phyloP scores from a whole-genome alignment of 2,329 filamentous ascomycete genomes.

The Botrytis porri region DNA sequence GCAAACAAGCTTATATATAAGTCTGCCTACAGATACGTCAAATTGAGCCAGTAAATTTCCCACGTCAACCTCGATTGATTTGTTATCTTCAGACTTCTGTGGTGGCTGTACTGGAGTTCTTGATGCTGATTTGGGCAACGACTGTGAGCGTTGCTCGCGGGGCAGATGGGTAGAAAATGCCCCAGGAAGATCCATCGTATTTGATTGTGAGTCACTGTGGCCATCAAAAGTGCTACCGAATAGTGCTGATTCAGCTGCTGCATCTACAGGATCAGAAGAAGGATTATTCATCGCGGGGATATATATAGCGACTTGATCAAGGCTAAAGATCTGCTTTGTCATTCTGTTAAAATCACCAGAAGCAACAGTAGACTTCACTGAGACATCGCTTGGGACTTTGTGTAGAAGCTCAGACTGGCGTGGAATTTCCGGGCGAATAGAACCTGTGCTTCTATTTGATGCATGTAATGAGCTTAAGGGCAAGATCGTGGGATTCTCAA shows the following conservation, averaged over 20 bases:
- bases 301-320: conserved; percentile 40
- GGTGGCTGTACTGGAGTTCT: neutral
- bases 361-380: conserved; percentile 32
- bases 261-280: conserved; percentile 13
- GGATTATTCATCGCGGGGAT: conserved; percentile 27
- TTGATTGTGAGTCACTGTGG: conserved; percentile 32
- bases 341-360: conserved; percentile 34
- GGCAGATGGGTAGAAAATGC: conserved; percentile 53
- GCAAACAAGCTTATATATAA: conserved; percentile 35
- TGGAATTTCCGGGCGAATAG: neutral
- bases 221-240: conserved; percentile 27
- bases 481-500: neutral
- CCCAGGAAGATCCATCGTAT: conserved; percentile 55
- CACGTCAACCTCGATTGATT: conserved; percentile 33
- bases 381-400: conserved; percentile 29
- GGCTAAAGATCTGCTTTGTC: conserved; percentile 38
- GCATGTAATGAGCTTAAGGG: conserved; percentile 16
- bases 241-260: conserved; percentile 17
- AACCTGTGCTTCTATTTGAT: conserved; percentile 19
- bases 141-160: neutral
- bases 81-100: conserved; percentile 14
- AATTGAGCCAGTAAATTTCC: conserved; percentile 35
- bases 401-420: conserved; percentile 24
- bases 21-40: conserved; percentile 38
- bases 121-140: neutral